Conservation (phyloP, 2,329 filamentous ascomycete species). For the Ilyonectria mors-panacis region DNA sequence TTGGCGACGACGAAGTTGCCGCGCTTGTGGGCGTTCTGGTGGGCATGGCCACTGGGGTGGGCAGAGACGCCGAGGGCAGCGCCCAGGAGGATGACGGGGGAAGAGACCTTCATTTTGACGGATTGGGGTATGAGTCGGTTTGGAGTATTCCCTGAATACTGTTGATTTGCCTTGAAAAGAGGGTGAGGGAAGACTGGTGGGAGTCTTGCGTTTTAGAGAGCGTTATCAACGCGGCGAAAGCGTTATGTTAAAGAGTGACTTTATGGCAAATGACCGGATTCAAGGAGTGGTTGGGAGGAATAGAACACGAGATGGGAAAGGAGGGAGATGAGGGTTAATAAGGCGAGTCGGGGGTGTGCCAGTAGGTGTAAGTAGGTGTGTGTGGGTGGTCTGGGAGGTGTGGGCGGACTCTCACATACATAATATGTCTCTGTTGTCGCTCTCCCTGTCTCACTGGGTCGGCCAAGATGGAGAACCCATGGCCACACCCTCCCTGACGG, state of each 20-base stretch:
- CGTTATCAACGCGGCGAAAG: conserved; percentile 42
- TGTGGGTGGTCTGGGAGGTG: conserved; percentile 31
- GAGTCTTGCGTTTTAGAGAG: conserved; percentile 40
- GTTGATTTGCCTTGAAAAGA: conserved; percentile 45
- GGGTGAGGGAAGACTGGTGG: conserved; percentile 36
- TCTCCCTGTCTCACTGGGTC: background rate
- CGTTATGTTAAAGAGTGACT: conserved; percentile 47
- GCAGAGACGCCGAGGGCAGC: conserved; percentile 60
- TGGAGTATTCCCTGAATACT: conserved; percentile 44
- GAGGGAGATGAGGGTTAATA: conserved; percentile 49
- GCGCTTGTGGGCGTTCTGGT: conserved; percentile 54
- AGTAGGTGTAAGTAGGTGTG: conserved; percentile 22
- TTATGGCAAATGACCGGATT: conserved; percentile 44
- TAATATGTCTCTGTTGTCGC: conserved; percentile 35
- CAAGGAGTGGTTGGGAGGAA: conserved; percentile 29
- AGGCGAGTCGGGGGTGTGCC: conserved; percentile 46
- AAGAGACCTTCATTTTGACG: conserved; percentile 59
- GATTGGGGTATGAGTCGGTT: conserved; percentile 22
- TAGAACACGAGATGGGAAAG: conserved; percentile 28
- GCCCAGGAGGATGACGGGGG: conserved; percentile 55
- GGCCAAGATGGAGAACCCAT: conserved; percentile 3
- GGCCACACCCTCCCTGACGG: background rate
- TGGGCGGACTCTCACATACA: conserved; percentile 16
- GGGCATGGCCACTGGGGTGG: conserved; percentile 57
- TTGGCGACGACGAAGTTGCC: conserved; percentile 54